Conservation (phyloP, 345 rosid species). For the Clarkia xantiana region DNA sequence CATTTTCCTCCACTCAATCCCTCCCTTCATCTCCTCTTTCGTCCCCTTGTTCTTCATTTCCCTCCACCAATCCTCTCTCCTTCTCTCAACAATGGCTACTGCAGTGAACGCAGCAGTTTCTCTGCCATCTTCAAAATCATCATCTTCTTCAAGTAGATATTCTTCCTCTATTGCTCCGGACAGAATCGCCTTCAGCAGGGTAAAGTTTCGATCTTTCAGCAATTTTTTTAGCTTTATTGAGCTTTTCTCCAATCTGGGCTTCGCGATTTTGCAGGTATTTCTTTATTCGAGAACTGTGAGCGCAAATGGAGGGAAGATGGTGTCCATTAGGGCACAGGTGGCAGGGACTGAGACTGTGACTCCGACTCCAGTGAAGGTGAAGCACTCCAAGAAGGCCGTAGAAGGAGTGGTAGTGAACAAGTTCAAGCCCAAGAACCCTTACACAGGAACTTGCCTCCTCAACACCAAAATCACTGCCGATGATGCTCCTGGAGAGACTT, state of each 20-base stretch:
- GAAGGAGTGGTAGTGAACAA: slow-evolving; percentile 86
- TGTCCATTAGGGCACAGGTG: slow-evolving; percentile 58
- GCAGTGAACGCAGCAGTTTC: slow-evolving; percentile 8
- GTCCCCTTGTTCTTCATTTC: neutral
- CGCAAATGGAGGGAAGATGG: slow-evolving; percentile 28
- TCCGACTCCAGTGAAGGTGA: slow-evolving; percentile 68
- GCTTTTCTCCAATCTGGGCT: neutral
- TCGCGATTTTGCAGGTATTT: slow-evolving; percentile 28
- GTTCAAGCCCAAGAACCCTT: slow-evolving; percentile 86
- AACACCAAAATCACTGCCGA: slow-evolving; percentile 97
- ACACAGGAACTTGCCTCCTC: slow-evolving; percentile 68
- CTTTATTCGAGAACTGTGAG: slow-evolving; percentile 31
- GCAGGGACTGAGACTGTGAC: slow-evolving; percentile 42
- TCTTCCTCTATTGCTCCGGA: slow-evolving; percentile 4
- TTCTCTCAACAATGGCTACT: slow-evolving; percentile 10
- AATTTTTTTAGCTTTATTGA: neutral
- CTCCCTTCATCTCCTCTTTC: neutral
- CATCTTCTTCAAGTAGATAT: slow-evolving; percentile 5
- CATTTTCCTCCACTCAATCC: slow-evolving; percentile 8
- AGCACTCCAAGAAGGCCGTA: slow-evolving; percentile 71
- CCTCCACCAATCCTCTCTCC: slow-evolving; percentile 1
- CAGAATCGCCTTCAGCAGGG: slow-evolving; percentile 8
- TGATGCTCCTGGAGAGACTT: slow-evolving; percentile 98
- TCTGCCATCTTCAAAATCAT: slow-evolving; percentile 10
- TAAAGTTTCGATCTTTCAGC: neutral